phyloP scores from a whole-genome alignment of 2,329 filamentous ascomycete species.

The Graphilbum ipis-grandicollis region DNA sequence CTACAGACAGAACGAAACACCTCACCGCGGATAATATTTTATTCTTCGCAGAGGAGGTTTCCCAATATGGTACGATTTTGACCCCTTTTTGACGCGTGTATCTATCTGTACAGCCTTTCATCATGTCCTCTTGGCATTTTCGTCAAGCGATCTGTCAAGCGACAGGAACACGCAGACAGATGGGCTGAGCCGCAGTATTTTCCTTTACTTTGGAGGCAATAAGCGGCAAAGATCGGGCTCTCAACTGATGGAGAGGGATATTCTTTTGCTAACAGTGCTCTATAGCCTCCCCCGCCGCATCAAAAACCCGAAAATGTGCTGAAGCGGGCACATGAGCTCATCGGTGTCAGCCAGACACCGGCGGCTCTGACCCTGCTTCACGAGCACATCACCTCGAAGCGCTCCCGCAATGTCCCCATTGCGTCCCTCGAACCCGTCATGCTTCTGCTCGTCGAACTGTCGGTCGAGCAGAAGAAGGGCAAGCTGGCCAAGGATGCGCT shows the following conservation, averaged over 20 bases:
- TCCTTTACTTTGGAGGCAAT: too few relatives aligned
- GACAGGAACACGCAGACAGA: too few relatives aligned
- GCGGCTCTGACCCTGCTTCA: constrained; percentile 89
- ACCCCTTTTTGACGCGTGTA: too few relatives aligned
- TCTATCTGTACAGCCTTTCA: too few relatives aligned
- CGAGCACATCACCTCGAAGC: constrained; percentile 98
- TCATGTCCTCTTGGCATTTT: too few relatives aligned
- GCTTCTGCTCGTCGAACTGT: constrained; percentile 92
- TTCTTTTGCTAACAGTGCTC: not conserved
- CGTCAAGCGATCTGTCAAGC: too few relatives aligned
- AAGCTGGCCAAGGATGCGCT: constrained; percentile 97
- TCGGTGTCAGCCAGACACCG: constrained; percentile 84
- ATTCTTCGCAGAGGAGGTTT: constrained; percentile 26
- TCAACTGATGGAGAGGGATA: not conserved
- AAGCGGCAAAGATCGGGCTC: too few relatives aligned
- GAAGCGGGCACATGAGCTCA: constrained; percentile 96
- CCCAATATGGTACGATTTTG: constrained; percentile 30
- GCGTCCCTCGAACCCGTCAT: constrained; percentile 93
- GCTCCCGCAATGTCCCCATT: constrained; percentile 94
- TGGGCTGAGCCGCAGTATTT: too few relatives aligned
- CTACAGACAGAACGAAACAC: constrained; percentile 2
- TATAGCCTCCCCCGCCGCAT: constrained; percentile 76
- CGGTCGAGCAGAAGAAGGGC: constrained; percentile 92
- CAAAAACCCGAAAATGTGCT: constrained; percentile 98
- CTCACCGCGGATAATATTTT: constrained; percentile 1